Conservation (phyloP, 129 eudicot species). For the Lonicera japonica region DNA sequence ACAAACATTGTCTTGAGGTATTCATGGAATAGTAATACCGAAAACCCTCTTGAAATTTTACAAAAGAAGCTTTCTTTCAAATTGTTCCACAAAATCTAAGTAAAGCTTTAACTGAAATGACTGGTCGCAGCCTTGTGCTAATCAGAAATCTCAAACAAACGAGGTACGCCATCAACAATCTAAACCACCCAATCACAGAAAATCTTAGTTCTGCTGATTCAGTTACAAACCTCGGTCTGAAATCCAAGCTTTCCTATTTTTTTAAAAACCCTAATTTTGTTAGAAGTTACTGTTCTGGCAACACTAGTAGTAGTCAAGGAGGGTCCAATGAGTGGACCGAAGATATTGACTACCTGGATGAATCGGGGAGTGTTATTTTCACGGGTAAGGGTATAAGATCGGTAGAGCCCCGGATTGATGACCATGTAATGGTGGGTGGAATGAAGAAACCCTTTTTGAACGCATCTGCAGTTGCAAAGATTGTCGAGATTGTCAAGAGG, state of each 20-base stretch:
- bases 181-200: constrained; percentile 9
- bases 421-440: constrained; percentile 87
- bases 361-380: constrained; percentile 64
- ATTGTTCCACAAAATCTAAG: no score
- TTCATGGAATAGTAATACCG: no score
- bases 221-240: not conserved
- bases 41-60: no score
- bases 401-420: constrained; percentile 70
- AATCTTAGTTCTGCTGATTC: not conserved
- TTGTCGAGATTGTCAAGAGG: constrained; percentile 85
- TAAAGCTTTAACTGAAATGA: no score
- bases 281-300: constrained; percentile 48
- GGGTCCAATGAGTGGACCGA: constrained; percentile 62
- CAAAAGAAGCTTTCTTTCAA: no score
- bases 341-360: constrained; percentile 75
- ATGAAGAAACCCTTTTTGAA: constrained; percentile 71
- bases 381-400: constrained; percentile 80
- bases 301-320: constrained; percentile 16
- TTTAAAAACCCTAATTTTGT: constrained; percentile 10
- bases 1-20: no score
- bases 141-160: constrained; percentile 10
- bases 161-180: constrained; percentile 25
- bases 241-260: no score
- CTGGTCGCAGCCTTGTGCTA: constrained; percentile 19
- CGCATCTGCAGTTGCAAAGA: constrained; percentile 77